A percentile compares a stretch with the other conserved stretches of the same genome.
These are phyloP conservation scores for Rubus parviflorus DNA, from an alignment of 306 rosid genomes.

Conservation along the genomic window DNA sequence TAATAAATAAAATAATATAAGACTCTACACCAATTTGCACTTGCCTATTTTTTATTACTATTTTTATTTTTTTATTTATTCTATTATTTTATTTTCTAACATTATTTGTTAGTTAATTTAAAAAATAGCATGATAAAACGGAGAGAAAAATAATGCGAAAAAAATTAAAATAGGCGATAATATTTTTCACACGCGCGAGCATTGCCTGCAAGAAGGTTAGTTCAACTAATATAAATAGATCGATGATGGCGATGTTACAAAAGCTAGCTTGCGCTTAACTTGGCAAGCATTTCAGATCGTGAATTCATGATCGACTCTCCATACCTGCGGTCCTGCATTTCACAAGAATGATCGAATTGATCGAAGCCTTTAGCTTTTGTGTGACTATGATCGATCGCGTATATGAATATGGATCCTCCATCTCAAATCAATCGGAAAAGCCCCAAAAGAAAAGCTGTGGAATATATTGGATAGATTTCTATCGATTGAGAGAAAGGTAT, in stretches of 20 bases:
- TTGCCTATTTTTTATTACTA: too few species aligned
- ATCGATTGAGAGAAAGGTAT: background rate
- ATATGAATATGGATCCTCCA: background rate
- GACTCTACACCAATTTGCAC: too few species aligned
- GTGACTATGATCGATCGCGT: background rate
- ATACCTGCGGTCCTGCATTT: constrained; percentile 7
- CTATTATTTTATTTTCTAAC: too few species aligned
- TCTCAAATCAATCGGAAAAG: background rate
- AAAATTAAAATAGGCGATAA: too few species aligned
- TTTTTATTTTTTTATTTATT: too few species aligned
- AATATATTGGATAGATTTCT: background rate
- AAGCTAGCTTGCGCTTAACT: background rate
- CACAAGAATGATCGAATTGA: background rate
- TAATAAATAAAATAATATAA: too few species aligned
- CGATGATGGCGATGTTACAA: background rate
- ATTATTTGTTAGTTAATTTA: too few species aligned
- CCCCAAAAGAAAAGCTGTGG: background rate
- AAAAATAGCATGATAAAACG: too few species aligned
- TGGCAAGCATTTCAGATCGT: background rate
- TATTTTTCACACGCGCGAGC: too few species aligned
- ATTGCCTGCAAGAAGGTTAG: too few species aligned
- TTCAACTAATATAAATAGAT: too few species aligned
- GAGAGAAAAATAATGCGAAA: too few species aligned
- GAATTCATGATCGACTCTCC: background rate
- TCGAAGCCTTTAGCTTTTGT: background rate